Evolutionary conservation across 345 rosid genomes (phyloP).

Genomic region (Passiflora organensis): DNA sequence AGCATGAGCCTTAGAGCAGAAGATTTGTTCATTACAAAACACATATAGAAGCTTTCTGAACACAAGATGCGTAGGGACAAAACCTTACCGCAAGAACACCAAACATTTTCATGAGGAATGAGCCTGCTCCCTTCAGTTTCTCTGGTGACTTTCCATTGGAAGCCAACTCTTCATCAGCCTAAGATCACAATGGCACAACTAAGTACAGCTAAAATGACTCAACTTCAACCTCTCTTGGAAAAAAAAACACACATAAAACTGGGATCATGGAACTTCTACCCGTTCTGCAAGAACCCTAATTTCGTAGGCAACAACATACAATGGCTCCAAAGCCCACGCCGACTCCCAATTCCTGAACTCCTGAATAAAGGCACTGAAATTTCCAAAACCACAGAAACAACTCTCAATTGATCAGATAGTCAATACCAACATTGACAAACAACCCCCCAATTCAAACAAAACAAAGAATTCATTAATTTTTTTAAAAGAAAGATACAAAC

Average conservation of each 20-base stretch:
- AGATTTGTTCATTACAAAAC: background rate
- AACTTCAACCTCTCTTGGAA: background rate
- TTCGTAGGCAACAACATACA: conserved; percentile 82
- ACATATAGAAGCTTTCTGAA: background rate
- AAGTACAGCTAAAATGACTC: background rate
- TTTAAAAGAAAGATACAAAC: conserved; percentile 31
- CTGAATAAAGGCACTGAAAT: conserved; percentile 77
- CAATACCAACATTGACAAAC: background rate
- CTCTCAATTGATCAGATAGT: background rate
- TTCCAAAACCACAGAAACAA: background rate
- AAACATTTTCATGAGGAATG: conserved; percentile 91
- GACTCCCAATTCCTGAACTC: conserved; percentile 99
- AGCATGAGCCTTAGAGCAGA: no score
- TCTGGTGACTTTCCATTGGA: conserved; percentile 82
- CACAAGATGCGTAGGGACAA: background rate
- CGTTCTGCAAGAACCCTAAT: conserved; percentile 90
- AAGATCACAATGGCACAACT: conserved; percentile 11
- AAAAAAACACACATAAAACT: background rate
- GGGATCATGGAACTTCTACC: conserved; percentile 35
- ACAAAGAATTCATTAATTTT: no score
- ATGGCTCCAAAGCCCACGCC: conserved; percentile 86
- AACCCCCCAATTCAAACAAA: background rate
- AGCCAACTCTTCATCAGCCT: conserved; percentile 88
- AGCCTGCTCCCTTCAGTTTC: conserved; percentile 91
- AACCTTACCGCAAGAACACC: conserved; percentile 92